Base-by-base conservation (phyloP, 768 basidiomycete species). In the Mycena floridula region DNA sequence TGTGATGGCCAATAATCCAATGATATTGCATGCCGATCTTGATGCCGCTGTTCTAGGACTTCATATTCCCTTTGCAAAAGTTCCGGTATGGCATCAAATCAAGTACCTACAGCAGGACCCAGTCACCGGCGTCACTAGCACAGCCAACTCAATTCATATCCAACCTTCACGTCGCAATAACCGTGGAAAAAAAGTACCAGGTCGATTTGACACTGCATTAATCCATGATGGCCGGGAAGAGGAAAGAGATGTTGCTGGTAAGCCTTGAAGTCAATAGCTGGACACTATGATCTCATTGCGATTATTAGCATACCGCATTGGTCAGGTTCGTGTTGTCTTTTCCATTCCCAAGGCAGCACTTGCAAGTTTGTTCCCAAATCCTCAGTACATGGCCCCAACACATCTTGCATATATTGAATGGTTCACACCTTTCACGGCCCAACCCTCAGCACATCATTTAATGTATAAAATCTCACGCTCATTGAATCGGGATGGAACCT, bases 391-490 rank as follows among this genome's bases (percentile, higher is more conserved):
- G n/a, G n/a, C n/a, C 16, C 32, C 40, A 16, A 28, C 40, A 26
- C 35, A 46, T 40, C 45, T 50, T 24, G 50, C 40, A 9, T 49
- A 44, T 27, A 37, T 51, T 9, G 47, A 51, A 42, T 49, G 47
- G 48, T 51, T 51, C 25, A 32, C 42, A 12, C 37, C 48, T 7
- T 49, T 51, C 30, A 7, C 27, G 7, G 5, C 13, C 3, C 15
- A 36, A 20, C 56, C 55, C 2, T 45, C 59, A 12, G 18, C 24
- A 0, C 37, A 54, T 21, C 55, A 58, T 25, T 37, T 42, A 6
- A 26, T 61, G 40, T 58, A 57, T 46, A 55, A 54, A 37, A 38
- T 62, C 0, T 44, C 45, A 0, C 52, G 56, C 0, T 26, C 37
- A 1, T 15, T 46, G 2, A 8, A 20, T 2, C 7, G 44, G 1